Conservation (phyloP, 129 eudicot genomes). For the Escallonia herrerae region DNA sequence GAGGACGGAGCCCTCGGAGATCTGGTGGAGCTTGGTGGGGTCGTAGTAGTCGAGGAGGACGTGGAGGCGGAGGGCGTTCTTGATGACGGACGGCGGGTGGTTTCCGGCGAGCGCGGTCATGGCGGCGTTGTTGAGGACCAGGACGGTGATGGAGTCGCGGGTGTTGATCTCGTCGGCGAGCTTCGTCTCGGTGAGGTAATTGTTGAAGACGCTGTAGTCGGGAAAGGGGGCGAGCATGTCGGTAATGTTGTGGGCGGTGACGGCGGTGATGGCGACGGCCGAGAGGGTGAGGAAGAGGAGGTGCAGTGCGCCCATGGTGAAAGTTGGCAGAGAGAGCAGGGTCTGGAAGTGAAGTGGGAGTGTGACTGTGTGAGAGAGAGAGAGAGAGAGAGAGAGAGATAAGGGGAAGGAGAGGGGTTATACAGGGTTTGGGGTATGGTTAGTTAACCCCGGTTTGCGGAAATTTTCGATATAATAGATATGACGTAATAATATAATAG, state of each 20-base stretch:
- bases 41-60: conserved; percentile 71
- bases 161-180: conserved; percentile 68
- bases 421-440: conserved; percentile 1
- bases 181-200: conserved; percentile 46
- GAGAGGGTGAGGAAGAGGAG: conserved; percentile 20
- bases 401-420: not conserved
- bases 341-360: not conserved
- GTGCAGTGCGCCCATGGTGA: conserved; percentile 9
- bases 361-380: no score
- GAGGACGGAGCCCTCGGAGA: conserved; percentile 45
- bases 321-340: not conserved
- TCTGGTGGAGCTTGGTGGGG: conserved; percentile 41
- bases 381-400: no score
- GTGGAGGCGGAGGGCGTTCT: conserved; percentile 55
- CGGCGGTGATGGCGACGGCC: conserved; percentile 26
- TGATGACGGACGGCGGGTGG: conserved; percentile 44
- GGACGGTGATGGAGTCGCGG: conserved; percentile 58
- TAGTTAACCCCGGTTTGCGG: no score
- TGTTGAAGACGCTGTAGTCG: conserved; percentile 52
- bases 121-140: conserved; percentile 43
- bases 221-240: conserved; percentile 39
- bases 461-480: no score
- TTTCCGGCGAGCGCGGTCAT: conserved; percentile 30
- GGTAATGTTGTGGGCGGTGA: conserved; percentile 54
- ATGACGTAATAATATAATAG: no score